These are phyloP conservation scores for Lactarius hengduanensis DNA, from an alignment of 768 basidiomycete genomes.

Conservation along the genomic window DNA sequence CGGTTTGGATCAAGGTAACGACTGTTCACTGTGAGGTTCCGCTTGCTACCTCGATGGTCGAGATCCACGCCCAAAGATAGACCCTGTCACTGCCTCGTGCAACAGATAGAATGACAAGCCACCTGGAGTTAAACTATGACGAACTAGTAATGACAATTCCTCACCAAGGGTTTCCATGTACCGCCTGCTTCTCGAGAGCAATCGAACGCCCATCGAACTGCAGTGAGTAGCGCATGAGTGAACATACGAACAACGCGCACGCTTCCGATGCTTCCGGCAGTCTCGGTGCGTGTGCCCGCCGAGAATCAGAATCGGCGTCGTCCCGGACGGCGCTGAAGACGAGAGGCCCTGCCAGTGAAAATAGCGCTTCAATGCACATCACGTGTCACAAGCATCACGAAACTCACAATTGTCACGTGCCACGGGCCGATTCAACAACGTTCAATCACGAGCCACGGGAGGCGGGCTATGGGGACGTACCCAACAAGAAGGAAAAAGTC, in stretches of 20 bases:
- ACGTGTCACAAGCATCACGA: neutral
- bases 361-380: neutral
- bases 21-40: slow-evolving; percentile 61
- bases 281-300: slow-evolving; percentile 83
- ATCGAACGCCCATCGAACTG: slow-evolving; percentile 76
- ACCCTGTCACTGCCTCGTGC: slow-evolving; percentile 3
- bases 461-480: too few species aligned
- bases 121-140: slow-evolving; percentile 34
- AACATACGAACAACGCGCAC: neutral
- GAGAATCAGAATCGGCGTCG: slow-evolving; percentile 82
- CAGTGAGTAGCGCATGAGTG: slow-evolving; percentile 35
- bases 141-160: slow-evolving; percentile 25
- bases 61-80: slow-evolving; percentile 47
- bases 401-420: slow-evolving; percentile 60
- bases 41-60: slow-evolving; percentile 39
- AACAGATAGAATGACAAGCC: neutral
- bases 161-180: slow-evolving; percentile 92
- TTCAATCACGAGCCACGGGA: too few species aligned
- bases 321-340: too few species aligned
- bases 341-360: too few species aligned
- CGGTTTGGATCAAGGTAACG: slow-evolving; percentile 81
- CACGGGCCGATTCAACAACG: too few species aligned
- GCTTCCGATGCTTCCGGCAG: too few species aligned
- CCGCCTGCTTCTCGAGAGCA: slow-evolving; percentile 73
- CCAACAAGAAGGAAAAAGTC: slow-evolving; percentile 80